Evolutionary conservation across 768 basidiomycete species (phyloP), one percentile per base, ranked within the genome.

Genomic region (Naematelia aurantialba): DNA sequence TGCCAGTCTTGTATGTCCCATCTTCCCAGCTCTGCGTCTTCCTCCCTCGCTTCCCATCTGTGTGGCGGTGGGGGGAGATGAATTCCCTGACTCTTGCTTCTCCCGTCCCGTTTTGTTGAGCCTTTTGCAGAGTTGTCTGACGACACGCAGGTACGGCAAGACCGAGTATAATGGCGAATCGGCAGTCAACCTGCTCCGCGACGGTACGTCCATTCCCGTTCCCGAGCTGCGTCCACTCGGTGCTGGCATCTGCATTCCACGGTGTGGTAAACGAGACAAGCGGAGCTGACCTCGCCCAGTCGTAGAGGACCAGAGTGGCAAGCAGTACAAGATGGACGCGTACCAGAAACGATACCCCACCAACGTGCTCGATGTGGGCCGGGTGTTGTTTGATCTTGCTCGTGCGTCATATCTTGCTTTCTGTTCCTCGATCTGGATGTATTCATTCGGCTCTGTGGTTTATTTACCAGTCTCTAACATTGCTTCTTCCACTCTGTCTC

Each of bases 311-410:
- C 89, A 88, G 66, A 88, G 87, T 4, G 89, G 89, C 1, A 92
- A 92, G 78, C 80, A 79, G 31, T 92, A 92, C 80, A 90, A 86
- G 76, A 97, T 97, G 94, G 94, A 99, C 73, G 87, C 94, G 75
- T 94, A 86, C 73, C 91, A 90, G 24, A 89, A 87, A 17, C 83
- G 94, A 26, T 94, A 88, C 78, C 94, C 94, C 0, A 98, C 94
- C 24, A 91, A 91, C 68, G 86, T 90, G 11, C 69, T 86, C 29
- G 93, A 97, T 70, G 87, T 97, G 55, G 91, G 88, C 1, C 80
- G 84, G 21, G 93, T 94, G 69, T 81, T 97, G 29, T 85, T 86
- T 45, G 85, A 88, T 39, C 80, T 94, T 2, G 80, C 84, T 22
- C 81, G 90, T 91, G 61, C 50, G 82, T 30, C 4, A n/a, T n/a